A percentile compares a stretch with the other conserved stretches of the same genome.
Conservation (phyloP, 441 rosid genomes). For the Populus hybrid region DNA sequence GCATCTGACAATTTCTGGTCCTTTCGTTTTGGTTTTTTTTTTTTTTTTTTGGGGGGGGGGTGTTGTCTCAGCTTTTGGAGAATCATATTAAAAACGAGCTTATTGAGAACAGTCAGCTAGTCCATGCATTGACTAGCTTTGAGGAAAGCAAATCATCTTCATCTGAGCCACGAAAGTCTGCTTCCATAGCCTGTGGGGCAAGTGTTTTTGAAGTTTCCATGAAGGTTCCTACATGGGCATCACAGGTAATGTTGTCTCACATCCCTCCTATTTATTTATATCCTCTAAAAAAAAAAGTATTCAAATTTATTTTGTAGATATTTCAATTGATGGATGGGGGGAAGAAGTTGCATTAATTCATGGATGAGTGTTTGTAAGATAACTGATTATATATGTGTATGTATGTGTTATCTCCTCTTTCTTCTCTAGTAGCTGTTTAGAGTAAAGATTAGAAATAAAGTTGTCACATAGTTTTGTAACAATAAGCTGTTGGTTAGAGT, state of each 20-base stretch:
- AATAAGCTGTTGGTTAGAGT: neutral
- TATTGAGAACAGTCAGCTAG: constrained; percentile 72
- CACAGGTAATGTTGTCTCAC: constrained; percentile 58
- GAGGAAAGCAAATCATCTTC: constrained; percentile 50
- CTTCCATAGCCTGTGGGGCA: constrained; percentile 93
- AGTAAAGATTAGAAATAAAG: neutral
- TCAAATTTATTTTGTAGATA: no score
- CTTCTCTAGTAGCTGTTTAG: neutral
- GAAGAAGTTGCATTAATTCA: neutral
- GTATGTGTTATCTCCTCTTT: neutral
- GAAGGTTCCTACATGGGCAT: constrained; percentile 97
- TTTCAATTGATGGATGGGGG: no score
- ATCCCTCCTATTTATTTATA: neutral
- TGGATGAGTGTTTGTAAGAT: neutral
- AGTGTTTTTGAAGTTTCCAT: constrained; percentile 88
- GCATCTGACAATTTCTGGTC: constrained; percentile 10
- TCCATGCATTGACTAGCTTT: constrained; percentile 54
- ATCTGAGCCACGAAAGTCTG: constrained; percentile 83
- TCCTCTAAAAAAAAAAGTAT: neutral
- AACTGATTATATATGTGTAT: neutral
- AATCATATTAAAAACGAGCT: constrained; percentile 92
- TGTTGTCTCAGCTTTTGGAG: constrained; percentile 66
- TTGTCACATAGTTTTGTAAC: neutral
- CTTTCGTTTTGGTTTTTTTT: constrained; percentile 10
- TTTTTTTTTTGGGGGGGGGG: neutral